Percentiles rank a stretch among this genome's conserved stretches.
These are phyloP conservation scores for Imleria badia DNA, from an alignment of 768 basidiomycete genomes.

Conservation along the genomic window DNA sequence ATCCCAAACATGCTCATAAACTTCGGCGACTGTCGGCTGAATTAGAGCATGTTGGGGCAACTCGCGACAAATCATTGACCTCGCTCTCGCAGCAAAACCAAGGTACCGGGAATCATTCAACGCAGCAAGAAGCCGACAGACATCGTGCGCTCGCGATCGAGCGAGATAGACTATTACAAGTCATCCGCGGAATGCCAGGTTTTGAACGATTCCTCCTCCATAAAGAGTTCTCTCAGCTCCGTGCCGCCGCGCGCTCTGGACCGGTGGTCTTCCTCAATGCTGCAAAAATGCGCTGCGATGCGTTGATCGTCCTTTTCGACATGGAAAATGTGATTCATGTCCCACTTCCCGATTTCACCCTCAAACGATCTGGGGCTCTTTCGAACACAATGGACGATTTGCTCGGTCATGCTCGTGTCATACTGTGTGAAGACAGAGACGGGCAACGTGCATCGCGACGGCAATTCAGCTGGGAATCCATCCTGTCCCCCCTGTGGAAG, in stretches of 20 bases:
- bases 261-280: neutral
- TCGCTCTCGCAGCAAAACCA: neutral
- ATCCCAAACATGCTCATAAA: neutral
- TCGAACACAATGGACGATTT: neutral
- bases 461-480: neutral
- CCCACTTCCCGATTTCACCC: neutral
- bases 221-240: neutral
- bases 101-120: neutral
- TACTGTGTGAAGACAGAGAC: neutral
- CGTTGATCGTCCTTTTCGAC: neutral
- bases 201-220: slow-evolving; percentile 1
- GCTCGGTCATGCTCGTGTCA: neutral
- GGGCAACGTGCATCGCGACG: neutral
- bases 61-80: neutral
- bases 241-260: neutral
- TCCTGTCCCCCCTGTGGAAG: neutral
- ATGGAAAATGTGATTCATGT: neutral
- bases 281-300: neutral
- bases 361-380: neutral
- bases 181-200: neutral
- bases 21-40: neutral
- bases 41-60: neutral
- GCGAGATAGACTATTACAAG: neutral
- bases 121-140: neutral
- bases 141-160: neutral